phyloP scores from a whole-genome alignment of 352 stramenopile genomes.

The Phytopythium kandeliae region DNA sequence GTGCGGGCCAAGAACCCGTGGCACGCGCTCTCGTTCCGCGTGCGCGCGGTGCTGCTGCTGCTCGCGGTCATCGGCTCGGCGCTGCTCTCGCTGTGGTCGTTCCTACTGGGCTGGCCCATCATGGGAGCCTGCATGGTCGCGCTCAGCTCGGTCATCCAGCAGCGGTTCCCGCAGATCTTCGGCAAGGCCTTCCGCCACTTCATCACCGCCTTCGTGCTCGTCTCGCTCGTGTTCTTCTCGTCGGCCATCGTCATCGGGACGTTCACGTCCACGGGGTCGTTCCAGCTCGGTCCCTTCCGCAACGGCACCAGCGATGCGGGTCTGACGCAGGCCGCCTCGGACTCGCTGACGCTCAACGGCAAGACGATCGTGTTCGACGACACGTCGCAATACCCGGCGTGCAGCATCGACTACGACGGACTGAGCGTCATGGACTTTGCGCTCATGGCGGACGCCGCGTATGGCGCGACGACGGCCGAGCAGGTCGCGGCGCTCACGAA shows the following conservation, averaged over 20 bases:
- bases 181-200: slow-evolving; percentile 68
- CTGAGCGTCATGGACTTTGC: slow-evolving; percentile 72
- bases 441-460: slow-evolving; percentile 71
- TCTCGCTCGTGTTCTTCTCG: slow-evolving; percentile 82
- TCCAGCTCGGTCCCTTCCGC: slow-evolving; percentile 41
- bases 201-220: slow-evolving; percentile 60
- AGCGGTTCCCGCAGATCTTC: slow-evolving; percentile 73
- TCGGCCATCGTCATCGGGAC: slow-evolving; percentile 72
- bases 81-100: slow-evolving; percentile 49
- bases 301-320: slow-evolving; percentile 32
- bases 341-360: slow-evolving; percentile 30
- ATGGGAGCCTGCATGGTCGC: slow-evolving; percentile 67
- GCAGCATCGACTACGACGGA: slow-evolving; percentile 50
- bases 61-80: slow-evolving; percentile 48
- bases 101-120: slow-evolving; percentile 68
- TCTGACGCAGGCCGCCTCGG: slow-evolving; percentile 18
- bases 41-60: slow-evolving; percentile 40
- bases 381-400: slow-evolving; percentile 64
- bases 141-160: slow-evolving; percentile 61
- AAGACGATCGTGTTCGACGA: slow-evolving; percentile 42
- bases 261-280: slow-evolving; percentile 52
- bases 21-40: slow-evolving; percentile 35
- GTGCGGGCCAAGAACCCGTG: slow-evolving; percentile 47
- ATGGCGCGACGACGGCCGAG: slow-evolving; percentile 56
- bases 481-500: slow-evolving; percentile 58